Base-by-base conservation (phyloP, 208 protist species). In the Trypanosoma scelopori region DNA sequence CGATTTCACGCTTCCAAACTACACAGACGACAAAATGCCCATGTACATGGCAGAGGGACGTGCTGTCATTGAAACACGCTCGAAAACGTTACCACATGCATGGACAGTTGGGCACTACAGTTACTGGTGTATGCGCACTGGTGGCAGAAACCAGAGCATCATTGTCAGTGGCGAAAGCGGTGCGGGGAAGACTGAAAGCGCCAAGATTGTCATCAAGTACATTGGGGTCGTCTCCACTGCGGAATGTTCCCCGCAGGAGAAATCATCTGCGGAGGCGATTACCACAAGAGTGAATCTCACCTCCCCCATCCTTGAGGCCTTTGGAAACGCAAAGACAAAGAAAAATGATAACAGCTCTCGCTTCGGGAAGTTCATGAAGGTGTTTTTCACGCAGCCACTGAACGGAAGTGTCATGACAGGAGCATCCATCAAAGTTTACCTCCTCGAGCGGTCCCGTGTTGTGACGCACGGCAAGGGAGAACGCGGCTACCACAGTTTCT, bases 401-500 rank as follows among this genome's bases (percentile, higher is more conserved):
- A 41, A 3, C 6, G 32, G 64, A 43, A 70, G 62, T 20, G 41
- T 68, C 1, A 68, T 81, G 47, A 52, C 53, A 46, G 74, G 78
- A 42, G 74, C 81, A 0, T 42, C 43, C 16, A 83, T 79, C 9
- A 49, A 55, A 16, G 65, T 75, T 25, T 85, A 89, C 52, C 63
- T 89, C 9, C 70, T 89, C 0, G 83, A 89, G 48, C 73, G 81
- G 55, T 74, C 63, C 20, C 65, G 81, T 35, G 27, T 87, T 30
- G 67, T 87, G 12, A 71, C 47, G 1, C 89, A 93, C 49, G 51
- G 61, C 12, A 41, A 63, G 13, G 85, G 75, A 20, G 92, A 97
- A 59, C 58, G 89, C 27, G 85, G 81, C 32, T 97, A 93, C 62
- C 92, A 97, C 65, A 83, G 89, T 27, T 97, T 96, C 59, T 97